A percentile compares a stretch with the other conserved stretches of the same genome.
Conservation (phyloP, 208 protist genomes). For the Crithidia thermophila region DNA sequence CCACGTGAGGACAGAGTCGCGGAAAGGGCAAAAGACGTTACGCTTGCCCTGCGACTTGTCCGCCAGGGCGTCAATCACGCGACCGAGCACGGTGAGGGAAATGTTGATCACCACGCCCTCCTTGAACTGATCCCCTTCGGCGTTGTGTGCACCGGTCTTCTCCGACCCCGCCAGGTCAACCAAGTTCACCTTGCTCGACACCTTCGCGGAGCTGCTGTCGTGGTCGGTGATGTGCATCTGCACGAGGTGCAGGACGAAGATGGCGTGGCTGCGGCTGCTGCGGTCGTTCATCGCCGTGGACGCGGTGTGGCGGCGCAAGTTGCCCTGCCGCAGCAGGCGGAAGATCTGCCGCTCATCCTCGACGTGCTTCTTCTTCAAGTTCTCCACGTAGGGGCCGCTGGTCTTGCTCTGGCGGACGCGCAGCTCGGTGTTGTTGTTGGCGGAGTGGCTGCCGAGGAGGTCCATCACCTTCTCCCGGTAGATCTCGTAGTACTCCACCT, state of each 20-base stretch:
- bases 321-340: slow-evolving; percentile 66
- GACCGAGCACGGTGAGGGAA: slow-evolving; percentile 88
- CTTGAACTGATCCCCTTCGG: slow-evolving; percentile 62
- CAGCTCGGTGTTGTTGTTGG: slow-evolving; percentile 44
- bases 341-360: slow-evolving; percentile 62
- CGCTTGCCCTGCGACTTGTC: slow-evolving; percentile 46
- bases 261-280: slow-evolving; percentile 91
- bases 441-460: slow-evolving; percentile 41
- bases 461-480: slow-evolving; percentile 93
- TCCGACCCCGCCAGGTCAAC: slow-evolving; percentile 96
- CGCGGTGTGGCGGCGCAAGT: slow-evolving; percentile 77
- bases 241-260: slow-evolving; percentile 78
- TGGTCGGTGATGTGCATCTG: slow-evolving; percentile 54
- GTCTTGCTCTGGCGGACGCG: slow-evolving; percentile 66
- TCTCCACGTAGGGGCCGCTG: slow-evolving; percentile 79
- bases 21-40: slow-evolving; percentile 84
- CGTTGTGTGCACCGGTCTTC: slow-evolving; percentile 61
- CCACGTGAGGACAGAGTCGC: slow-evolving; percentile 91
- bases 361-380: slow-evolving; percentile 61
- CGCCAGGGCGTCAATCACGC: slow-evolving; percentile 86
- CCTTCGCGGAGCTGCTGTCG: slow-evolving; percentile 33
- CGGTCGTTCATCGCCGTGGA: slow-evolving; percentile 91
- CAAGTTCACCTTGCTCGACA: slow-evolving; percentile 89
- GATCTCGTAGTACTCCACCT: slow-evolving; percentile 91
- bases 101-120: slow-evolving; percentile 94